Evolutionary conservation across 73 alveolate species (phyloP), one percentile per base, ranked within the genome.

Genomic region (Paramecium biaurelia): DNA sequence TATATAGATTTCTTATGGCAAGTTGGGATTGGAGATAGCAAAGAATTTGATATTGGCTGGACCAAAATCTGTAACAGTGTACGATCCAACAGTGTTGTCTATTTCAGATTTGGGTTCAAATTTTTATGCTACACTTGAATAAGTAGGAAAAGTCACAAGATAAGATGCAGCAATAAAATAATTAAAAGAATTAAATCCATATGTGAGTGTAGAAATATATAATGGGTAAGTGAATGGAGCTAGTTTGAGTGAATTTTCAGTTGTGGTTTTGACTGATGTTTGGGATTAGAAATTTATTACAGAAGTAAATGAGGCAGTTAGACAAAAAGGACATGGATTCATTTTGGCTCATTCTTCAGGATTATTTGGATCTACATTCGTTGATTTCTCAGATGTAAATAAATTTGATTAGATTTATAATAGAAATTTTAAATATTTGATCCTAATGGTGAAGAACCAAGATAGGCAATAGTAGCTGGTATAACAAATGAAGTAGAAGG

Each of bases 31-130:
- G 5, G 99, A 97, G 92, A 85, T 95, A 4, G 99, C 99, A 30
- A 99, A 99, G 96, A 99, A 99, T 92, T 93, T 99, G 72, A 98
- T 98, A 76, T 94, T 99, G 47, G 99, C 99, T 45, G 99, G 99
- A 14, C 99, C 99, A 14, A 93, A 93, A 32, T 57, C 98, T 38
- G 99, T 98, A 45, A 95, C 97, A 35, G 53, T 98, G n/a, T 97
- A 92, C 70, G 99, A 98, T 86, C 97, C 95, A 58, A 86, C 84
- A 49, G 26, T 92, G 7, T 93, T 94, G 26, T 86, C 89, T 21
- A 76, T 94, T 58, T 92, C 97, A 23, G 99, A 99, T 92, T 92
- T 99, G 92, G 98, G 99, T 0, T 85, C 98, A 86, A 98, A 98
- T 95, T 99, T 99, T 95, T 98, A 97, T 92, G 89, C 96, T 88